Evolutionary conservation across 768 basidiomycete species (phyloP), one percentile per base, ranked within the genome.

Genomic region (Boletellus ananas): DNA sequence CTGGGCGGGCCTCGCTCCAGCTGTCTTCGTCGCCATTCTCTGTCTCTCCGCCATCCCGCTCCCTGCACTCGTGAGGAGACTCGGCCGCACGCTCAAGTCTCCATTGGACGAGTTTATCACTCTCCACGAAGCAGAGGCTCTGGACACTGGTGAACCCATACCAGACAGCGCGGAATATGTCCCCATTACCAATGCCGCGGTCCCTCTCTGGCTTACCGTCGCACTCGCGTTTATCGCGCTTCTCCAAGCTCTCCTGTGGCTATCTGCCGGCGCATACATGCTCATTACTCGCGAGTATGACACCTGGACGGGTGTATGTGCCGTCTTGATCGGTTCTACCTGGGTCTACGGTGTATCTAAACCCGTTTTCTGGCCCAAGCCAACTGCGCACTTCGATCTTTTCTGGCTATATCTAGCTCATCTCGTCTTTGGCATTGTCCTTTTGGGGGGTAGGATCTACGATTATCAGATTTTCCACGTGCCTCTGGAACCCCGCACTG

Each of bases 271-370:
- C n/a, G 78, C 79, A 6, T 90, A 79, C 62, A 58, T 59, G 14
- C 55, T 83, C 14, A 54, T 72, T 33, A 72, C 77, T n/a, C 67
- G 67, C 34, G 64, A 74, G 18, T 49, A 60, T 0, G 46, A 59
- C 18, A 27, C 55, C 2, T 75, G 75, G 71, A 55, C 47, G 13
- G 72, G 67, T 16, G 50, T 74, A 2, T 70, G 70, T 7, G 69
- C 75, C 0, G 68, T 85, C 42, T 60, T 85, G 27, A 58, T 79
- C 21, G 79, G 81, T 0, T 53, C 69, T 0, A 70, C 80, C 4
- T 91, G 90, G 90, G 63, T 86, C 34, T 90, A 87, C 57, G 80
- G 84, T 1, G 64, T 79, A 17, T 57, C 75, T 18, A 79, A 81
- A 40, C 80, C 84, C 1, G 68, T 84, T 13, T 59, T 75, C 25